Evolutionary conservation across 75 land plant species (phyloP), one percentile per base, ranked within the genome.

Genomic region (Picea glauca): DNA sequence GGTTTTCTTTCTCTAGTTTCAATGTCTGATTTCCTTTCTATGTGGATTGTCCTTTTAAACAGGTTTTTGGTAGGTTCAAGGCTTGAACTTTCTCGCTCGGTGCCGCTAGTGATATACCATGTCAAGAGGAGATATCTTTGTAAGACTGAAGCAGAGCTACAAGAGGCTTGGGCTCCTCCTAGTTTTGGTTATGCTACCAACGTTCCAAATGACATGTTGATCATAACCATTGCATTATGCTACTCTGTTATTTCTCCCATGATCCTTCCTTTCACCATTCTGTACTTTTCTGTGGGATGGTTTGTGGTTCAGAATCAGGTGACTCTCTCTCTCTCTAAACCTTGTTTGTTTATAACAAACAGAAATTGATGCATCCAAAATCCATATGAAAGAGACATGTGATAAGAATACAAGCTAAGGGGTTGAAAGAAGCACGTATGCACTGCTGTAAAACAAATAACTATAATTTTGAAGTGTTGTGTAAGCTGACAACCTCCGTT

Each of bases 221-320:
- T 95, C 11, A 13, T 90, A 26, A 95, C 95, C 46, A 87, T 95
- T 65, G 85, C 89, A 31, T 78, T 95, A 46, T 91, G 92, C 83
- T 95, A 95, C 83, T 85, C 95, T 31, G 88, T 90, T 9, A 93
- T 95, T 35, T 90, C 98, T 43, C 98, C 98, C 26, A 35, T 93
- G 2, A 89, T 95, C 5, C 78, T 95, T 35, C 85, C 91, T 32
- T 95, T 95, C 76, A 93, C 93, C 12, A 85, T 88, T 26, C 68
- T 83, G 1, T 95, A 95, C 85, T 95, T 93, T 80, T 92, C 82
- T 43, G 81, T 95, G 3, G 98, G 93, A 72, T 95, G 94, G 90
- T 82, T 95, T 26, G 64, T 93, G 31, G 83, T 88, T 26, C 87
- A 93, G 7, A 87, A 92, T 60, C 93, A 91, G 96, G 98, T 93